phyloP scores from a whole-genome alignment of 352 stramenopile genomes.

The Pythium dissotocum region DNA sequence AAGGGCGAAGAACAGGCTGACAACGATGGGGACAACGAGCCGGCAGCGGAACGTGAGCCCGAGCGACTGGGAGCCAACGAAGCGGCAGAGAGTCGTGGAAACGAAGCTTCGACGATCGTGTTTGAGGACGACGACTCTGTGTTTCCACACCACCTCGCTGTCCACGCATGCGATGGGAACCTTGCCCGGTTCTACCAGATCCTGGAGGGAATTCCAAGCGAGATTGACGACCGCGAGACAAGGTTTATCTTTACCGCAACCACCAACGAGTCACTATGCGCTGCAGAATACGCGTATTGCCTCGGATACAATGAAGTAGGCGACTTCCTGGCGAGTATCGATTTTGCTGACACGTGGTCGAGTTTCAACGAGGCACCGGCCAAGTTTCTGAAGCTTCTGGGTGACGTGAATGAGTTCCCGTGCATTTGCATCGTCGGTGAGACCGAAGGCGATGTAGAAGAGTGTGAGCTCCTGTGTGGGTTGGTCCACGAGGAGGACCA shows the following conservation, averaged over 20 bases:
- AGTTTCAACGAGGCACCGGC: background rate
- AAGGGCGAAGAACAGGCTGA: too few species aligned
- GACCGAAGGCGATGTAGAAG: slow-evolving; percentile 6
- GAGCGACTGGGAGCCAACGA: too few species aligned
- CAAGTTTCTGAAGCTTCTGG: background rate
- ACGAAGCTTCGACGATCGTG: too few species aligned
- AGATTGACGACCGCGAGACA: background rate
- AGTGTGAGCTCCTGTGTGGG: slow-evolving; percentile 7
- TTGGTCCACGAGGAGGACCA: slow-evolving; percentile 20
- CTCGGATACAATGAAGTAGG: slow-evolving; percentile 10
- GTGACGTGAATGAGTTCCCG: slow-evolving; percentile 9
- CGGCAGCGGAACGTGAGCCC: too few species aligned
- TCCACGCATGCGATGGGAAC: too few species aligned
- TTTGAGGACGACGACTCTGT: too few species aligned
- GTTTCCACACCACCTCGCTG: too few species aligned
- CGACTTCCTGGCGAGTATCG: background rate
- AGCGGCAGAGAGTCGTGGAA: too few species aligned
- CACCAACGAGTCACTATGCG: slow-evolving; percentile 4
- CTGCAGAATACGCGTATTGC: slow-evolving; percentile 17
- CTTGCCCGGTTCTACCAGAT: too few species aligned
- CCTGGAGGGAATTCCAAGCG: too few species aligned
- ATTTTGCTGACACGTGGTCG: background rate
- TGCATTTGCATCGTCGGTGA: slow-evolving; percentile 6
- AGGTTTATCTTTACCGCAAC: background rate
- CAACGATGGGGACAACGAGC: too few species aligned